Conservation (phyloP, 805 yeast genomes). For the Candida bentonensis region DNA sequence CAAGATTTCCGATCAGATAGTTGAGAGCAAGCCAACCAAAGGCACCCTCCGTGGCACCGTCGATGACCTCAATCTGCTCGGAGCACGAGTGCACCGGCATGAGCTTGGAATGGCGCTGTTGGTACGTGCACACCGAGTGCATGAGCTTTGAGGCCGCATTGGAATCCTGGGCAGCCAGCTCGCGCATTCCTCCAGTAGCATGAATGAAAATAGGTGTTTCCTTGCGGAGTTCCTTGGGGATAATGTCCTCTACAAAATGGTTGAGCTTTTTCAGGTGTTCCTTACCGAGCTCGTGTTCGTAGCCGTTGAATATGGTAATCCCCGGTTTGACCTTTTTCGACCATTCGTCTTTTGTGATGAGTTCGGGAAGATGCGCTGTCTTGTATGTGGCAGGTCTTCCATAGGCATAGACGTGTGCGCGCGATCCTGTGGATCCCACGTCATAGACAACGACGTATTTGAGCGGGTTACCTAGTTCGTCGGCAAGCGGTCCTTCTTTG, state of each 20-base stretch:
- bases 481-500: not conserved
- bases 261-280: slow-evolving; percentile 38
- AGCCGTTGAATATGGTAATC: slow-evolving; percentile 32
- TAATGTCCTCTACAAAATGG: slow-evolving; percentile 31
- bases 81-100: slow-evolving; percentile 43
- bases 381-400: slow-evolving; percentile 5
- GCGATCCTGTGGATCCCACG: slow-evolving; percentile 86
- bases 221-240: slow-evolving; percentile 45
- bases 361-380: slow-evolving; percentile 3
- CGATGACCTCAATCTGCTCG: slow-evolving; percentile 43
- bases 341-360: slow-evolving; percentile 25
- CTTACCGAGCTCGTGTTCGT: slow-evolving; percentile 31
- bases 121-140: slow-evolving; percentile 34
- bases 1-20: slow-evolving; percentile 34
- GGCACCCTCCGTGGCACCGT: slow-evolving; percentile 53
- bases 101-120: slow-evolving; percentile 33
- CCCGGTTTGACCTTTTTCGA: slow-evolving; percentile 43
- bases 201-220: slow-evolving; percentile 58
- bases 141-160: slow-evolving; percentile 28
- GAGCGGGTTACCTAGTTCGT: not conserved
- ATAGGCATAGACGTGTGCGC: slow-evolving; percentile 61
- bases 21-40: slow-evolving; percentile 57
- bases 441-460: slow-evolving; percentile 76
- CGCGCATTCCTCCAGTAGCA: slow-evolving; percentile 58
- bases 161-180: slow-evolving; percentile 36